Base-by-base conservation (phyloP, 2,329 filamentous ascomycete genomes). In the Zymoseptoria tritici region DNA sequence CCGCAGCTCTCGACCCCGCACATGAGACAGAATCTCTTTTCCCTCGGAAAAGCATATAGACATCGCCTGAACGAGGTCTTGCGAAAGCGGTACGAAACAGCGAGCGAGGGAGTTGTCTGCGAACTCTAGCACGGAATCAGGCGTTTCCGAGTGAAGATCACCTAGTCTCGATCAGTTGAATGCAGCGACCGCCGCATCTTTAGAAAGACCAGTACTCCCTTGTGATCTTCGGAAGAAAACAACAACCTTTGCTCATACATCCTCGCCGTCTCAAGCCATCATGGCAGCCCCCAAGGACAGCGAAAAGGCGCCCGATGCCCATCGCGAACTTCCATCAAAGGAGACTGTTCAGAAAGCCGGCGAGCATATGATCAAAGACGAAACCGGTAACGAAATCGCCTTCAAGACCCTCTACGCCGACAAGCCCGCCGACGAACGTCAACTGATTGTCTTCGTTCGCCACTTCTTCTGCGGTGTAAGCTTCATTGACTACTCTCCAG, bases 401-500 rank as follows among this genome's bases (percentile, higher is more conserved):
- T 70, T 72, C 66, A 65, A 63, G n/a, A 55, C 64, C 3, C 67
- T 72, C 29, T 69, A 65, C 58, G 60, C 64, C 20, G 60, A 60
- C 60, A 61, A 62, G 52, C 49, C 63, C 42, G 49, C 59, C n/a
- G 42, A 55, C 22, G 60, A 65, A 26, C 56, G 64, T 53, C 65
- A 72, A 36, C 66, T 76, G 46, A 67, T 75, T 19, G 58, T 75
- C 54, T 76, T 76, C 66, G 69, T 76, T 31, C 69, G 74, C 46
- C 74, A 76, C 63, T 76, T 75, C 67, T 75, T 70, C 68, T 76
- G 74, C 63, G 74, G 73, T 54, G 72, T 74, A 62, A 60, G 69
- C 61, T 20, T n/a, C 8, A 13, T 22, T 24, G 16, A 13, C 21
- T 42, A 22, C 9, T 42, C 36, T 16, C 22, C n/a, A 20, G 19